Conservation (phyloP, 2,329 filamentous ascomycete genomes). For the Curvularia sp. region DNA sequence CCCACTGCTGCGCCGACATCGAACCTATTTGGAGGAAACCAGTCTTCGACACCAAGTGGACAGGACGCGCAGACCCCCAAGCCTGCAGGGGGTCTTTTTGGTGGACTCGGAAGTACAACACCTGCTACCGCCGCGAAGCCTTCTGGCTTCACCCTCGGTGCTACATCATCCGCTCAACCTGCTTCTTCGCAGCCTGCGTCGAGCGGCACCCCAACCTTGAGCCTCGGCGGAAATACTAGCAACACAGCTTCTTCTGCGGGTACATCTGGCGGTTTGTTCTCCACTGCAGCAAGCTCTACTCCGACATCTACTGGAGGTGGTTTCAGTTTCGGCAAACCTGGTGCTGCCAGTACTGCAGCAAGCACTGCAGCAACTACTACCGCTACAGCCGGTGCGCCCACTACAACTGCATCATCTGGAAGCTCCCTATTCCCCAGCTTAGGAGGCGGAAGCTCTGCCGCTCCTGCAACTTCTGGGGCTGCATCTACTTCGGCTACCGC, state of each 20-base stretch:
- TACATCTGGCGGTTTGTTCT: constrained; percentile 31
- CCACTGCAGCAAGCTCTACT: constrained; percentile 22
- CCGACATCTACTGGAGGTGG: constrained; percentile 24
- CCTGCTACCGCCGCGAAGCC: constrained; percentile 42
- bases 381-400: constrained; percentile 23
- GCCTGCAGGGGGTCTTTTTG: constrained; percentile 36
- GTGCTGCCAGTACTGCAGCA: constrained; percentile 28
- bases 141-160: constrained; percentile 36
- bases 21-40: constrained; percentile 32
- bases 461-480: constrained; percentile 28
- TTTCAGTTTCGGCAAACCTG: constrained; percentile 24
- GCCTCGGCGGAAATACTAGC: constrained; percentile 33
- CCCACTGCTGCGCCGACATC: constrained; percentile 31
- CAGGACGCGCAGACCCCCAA: constrained; percentile 44
- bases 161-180: constrained; percentile 34
- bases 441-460: constrained; percentile 27
- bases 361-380: constrained; percentile 28
- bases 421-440: constrained; percentile 31
- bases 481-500: constrained; percentile 22
- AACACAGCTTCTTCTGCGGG: constrained; percentile 33
- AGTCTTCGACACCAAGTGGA: constrained; percentile 40
- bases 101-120: constrained; percentile 35
- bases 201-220: constrained; percentile 21
- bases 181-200: constrained; percentile 31
- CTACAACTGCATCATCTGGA: constrained; percentile 27